Conservation (phyloP, 768 basidiomycete genomes). For the Podaxis sp. region DNA sequence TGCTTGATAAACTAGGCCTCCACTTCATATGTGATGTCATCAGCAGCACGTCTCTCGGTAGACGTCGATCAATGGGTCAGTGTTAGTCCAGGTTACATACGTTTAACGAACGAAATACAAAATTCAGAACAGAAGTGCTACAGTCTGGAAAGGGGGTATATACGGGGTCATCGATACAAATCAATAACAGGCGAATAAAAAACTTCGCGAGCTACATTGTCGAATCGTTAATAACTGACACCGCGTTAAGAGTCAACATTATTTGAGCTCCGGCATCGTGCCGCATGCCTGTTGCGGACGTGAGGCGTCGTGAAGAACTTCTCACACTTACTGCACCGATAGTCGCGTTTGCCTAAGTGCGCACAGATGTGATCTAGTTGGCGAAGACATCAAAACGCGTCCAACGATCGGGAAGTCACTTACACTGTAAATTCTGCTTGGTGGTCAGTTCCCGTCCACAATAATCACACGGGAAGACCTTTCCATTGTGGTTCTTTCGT, state of each 20-base stretch:
- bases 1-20: no score
- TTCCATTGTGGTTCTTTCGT: constrained; percentile 10
- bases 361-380: constrained; percentile 5
- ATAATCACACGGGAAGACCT: neutral
- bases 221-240: neutral
- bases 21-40: no score
- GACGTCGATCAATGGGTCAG: no score
- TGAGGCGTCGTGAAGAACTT: constrained; percentile 16
- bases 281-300: constrained; percentile 12
- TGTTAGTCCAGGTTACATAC: no score
- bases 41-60: no score
- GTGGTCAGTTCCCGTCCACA: constrained; percentile 7
- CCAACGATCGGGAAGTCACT: neutral
- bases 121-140: no score
- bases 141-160: neutral
- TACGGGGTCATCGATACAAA: neutral
- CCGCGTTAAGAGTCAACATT: neutral
- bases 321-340: constrained; percentile 7
- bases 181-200: neutral
- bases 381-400: neutral
- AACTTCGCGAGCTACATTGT: neutral
- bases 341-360: constrained; percentile 8
- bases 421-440: constrained; percentile 14
- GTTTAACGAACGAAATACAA: no score
- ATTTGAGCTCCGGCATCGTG: neutral